Base-by-base conservation (phyloP, 1,284 basidiomycete genomes). In the Cutaneotrichosporon sp. region DNA sequence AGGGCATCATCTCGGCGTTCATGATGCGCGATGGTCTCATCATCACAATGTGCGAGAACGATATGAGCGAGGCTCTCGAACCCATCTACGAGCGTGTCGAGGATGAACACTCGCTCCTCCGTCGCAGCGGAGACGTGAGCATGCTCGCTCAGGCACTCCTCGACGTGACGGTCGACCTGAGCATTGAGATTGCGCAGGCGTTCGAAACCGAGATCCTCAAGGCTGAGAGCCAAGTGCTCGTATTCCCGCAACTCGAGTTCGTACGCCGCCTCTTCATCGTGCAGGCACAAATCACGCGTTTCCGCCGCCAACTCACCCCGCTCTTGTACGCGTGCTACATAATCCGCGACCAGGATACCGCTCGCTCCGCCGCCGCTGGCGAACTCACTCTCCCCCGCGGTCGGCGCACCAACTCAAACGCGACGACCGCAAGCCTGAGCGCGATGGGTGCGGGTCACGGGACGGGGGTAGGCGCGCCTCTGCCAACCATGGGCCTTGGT, bases 161-260 rank as follows among this genome's bases (percentile, higher is more conserved):
- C 42, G 80, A 81, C 63, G 72, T 77, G 26, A 70, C 73, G 18
- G 80, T 74, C 60, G 79, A 78, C 70, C 63, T 78, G 56, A 71
- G 73, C 11, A 70, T 79, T 21, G 76, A 78, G 73, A 74, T 81
- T 40, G 69, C 73, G 2, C 76, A 80, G 72, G 75, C 77, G 4
- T 81, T 81, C 66, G 79, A 81, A 65, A 68, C 70, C 22, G 77
- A 80, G 65, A 79, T 81, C 56, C 69, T 81, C 51, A 78, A 79
- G 58, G 69, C 79, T 36, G 80, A 81, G 69, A 75, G 77, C 3
- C 71, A 73, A 18, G 78, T 79, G 26, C 71, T 81, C 3, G 77
- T 81, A 8, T 72, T 77, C 52, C 77, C 80, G 2, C 70, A 74
- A 70, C 76, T 80, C 65, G 76, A 78, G 53, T 77, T 74, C n/a